phyloP scores from a whole-genome alignment of 371 early-diverging fungal species.

The Zopfochytrium polystomum region DNA sequence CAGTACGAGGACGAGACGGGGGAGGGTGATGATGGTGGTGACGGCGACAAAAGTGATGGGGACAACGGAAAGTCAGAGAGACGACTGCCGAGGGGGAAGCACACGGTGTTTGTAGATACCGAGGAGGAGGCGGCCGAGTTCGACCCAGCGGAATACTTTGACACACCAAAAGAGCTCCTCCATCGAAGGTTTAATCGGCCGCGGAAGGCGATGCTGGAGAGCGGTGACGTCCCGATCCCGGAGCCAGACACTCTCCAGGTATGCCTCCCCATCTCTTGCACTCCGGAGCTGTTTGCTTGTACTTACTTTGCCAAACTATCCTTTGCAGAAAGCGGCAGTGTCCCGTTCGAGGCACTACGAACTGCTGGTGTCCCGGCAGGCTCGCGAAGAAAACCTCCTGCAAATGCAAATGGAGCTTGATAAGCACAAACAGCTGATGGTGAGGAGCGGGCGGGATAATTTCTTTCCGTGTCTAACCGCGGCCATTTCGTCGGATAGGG shows the following conservation, averaged over 20 bases:
- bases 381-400: slow-evolving; percentile 72
- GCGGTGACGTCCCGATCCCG: no score
- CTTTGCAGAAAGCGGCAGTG: not conserved
- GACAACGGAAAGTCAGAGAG: slow-evolving; percentile 37
- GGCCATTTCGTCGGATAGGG: slow-evolving; percentile 32
- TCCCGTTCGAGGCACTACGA: not conserved
- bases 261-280: no score
- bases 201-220: no score
- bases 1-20: no score
- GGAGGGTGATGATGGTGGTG: no score
- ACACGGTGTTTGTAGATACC: slow-evolving; percentile 87
- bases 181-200: slow-evolving; percentile 78
- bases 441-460: slow-evolving; percentile 23
- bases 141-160: slow-evolving; percentile 57
- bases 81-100: slow-evolving; percentile 42
- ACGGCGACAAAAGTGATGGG: no score
- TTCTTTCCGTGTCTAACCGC: slow-evolving; percentile 2
- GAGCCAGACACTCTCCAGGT: no score
- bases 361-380: slow-evolving; percentile 63
- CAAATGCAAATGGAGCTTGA: slow-evolving; percentile 73
- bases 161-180: slow-evolving; percentile 80
- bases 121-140: slow-evolving; percentile 61
- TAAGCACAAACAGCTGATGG: slow-evolving; percentile 74
- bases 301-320: no score
- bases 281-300: no score